These are phyloP conservation scores for Diaporthe humulicola DNA, from an alignment of 2,329 filamentous ascomycete species.

Conservation along the genomic window DNA sequence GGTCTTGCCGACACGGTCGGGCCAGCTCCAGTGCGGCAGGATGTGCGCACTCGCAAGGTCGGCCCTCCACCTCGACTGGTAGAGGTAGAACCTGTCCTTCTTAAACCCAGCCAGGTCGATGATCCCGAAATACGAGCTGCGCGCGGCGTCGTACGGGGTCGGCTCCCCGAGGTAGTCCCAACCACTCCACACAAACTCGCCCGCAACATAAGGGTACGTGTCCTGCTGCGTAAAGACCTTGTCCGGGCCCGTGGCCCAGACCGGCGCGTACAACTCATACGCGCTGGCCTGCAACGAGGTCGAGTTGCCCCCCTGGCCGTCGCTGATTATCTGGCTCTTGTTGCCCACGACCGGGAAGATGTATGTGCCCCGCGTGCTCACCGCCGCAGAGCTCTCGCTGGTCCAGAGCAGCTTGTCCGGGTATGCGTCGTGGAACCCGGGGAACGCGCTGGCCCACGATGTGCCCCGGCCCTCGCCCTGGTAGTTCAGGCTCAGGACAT, in stretches of 20 bases:
- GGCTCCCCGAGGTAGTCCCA: conserved; percentile 65
- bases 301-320: conserved; percentile 54
- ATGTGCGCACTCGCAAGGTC: conserved; percentile 63
- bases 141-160: conserved; percentile 60
- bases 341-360: conserved; percentile 62
- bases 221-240: conserved; percentile 66
- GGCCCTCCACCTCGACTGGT: conserved; percentile 66
- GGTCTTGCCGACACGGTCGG: conserved; percentile 58
- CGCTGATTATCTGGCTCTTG: conserved; percentile 53
- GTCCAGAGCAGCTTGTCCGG: conserved; percentile 4
- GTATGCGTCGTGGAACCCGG: neutral
- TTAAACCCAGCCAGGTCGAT: conserved; percentile 69
- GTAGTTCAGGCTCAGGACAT: conserved; percentile 44
- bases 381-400: neutral
- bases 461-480: neutral
- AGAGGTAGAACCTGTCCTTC: conserved; percentile 68
- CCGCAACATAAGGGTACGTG: conserved; percentile 61
- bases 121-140: conserved; percentile 68
- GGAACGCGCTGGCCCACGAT: neutral
- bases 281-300: conserved; percentile 56
- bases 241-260: conserved; percentile 63
- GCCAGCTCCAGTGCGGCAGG: conserved; percentile 69
- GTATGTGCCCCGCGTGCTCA: conserved; percentile 55
- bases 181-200: conserved; percentile 67
- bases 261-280: conserved; percentile 64